Evolutionary conservation across 2,329 filamentous ascomycete species (phyloP).

Genomic region (Aspergillus quadrilineatus): DNA sequence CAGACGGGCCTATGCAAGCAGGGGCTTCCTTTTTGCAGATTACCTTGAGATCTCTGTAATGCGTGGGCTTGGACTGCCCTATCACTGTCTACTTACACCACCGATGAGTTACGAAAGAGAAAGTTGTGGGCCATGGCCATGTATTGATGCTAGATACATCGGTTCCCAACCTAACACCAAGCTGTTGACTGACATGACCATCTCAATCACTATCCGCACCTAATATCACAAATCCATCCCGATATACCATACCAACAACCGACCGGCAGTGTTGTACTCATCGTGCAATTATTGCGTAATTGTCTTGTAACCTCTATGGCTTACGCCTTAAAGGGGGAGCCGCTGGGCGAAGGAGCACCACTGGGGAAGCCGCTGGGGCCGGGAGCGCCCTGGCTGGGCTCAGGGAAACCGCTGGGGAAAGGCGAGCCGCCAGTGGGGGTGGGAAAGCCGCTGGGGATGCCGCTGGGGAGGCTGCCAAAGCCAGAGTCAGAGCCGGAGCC

Average conservation of each 20-base stretch:
- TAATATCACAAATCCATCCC: not conserved
- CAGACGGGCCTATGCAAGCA: not conserved
- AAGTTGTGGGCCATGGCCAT: not conserved
- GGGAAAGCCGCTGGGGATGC: not conserved
- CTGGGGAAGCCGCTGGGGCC: not conserved
- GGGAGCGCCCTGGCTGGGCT: not conserved
- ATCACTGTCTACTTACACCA: too few relatives aligned
- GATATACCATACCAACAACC: constrained; percentile 1
- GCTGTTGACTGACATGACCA: not conserved
- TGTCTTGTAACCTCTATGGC: not conserved
- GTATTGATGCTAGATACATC: not conserved
- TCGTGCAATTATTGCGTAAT: not conserved
- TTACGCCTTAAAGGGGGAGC: not conserved
- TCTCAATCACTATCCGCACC: not conserved
- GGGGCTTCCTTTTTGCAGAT: not conserved
- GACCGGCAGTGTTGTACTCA: constrained; percentile 4
- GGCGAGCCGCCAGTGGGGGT: not conserved
- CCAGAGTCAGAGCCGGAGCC: not conserved
- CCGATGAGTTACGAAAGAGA: not conserved
- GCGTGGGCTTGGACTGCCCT: too few relatives aligned
- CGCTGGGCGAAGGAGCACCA: not conserved
- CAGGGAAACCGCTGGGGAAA: constrained; percentile 6
- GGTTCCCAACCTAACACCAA: not conserved
- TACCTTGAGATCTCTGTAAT: too few relatives aligned
- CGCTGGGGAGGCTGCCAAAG: too few relatives aligned